Base-by-base conservation (phyloP, 257 asterid genomes). In the Rubia yunnanensis region DNA sequence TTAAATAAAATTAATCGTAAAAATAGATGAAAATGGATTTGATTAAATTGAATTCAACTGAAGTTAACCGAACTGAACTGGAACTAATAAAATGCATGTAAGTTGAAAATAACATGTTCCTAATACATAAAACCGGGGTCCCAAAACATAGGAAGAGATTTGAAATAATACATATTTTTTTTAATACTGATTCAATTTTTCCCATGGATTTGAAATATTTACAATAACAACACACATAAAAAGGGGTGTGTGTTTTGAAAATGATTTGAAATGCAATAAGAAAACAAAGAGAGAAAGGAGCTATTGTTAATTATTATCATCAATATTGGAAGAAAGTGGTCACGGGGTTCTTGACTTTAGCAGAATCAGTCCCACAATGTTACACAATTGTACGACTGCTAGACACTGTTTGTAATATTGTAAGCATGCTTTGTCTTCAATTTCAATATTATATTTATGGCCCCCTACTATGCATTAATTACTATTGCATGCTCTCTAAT, bases 321-420 rank as follows among this genome's bases (percentile, higher is more conserved):
- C 7, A 28, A 59, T 44, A 44, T 44, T 61, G 64, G 85, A 65
- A 65, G 75, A 68, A 74, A 64, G 79, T 54, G 78, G 77, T 83
- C 94, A 86, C 87, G 89, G 86, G 86, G 64, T 68, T 83, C 87
- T 83, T 85, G 92, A 83, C 86, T 76, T 63, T 71, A 70, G 71
- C 73, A 79, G 70, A 32, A 10, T 57, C 23, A 61, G 62, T 22
- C 79, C 70, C 76, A 65, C 66, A 30, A n/a, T n/a, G n/a, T 59
- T 78, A 65, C 70, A 58, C 72, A 44, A 44, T 44, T 3, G 52
- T 44, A 44, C 52, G 17, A 11, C 48, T 39, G 13, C 48, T 44
- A 44, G 52, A 44, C 20, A 14, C 52, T 44, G 22, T 50, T 50
- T 50, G 14, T 18, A 48, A 17, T 48, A 48, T 48, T 48, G 10